Percentiles rank a stretch among this genome's conserved stretches.
These are phyloP conservation scores for Phylloporus rhodoxanthus DNA, from an alignment of 768 basidiomycete species.

Conservation along the genomic window DNA sequence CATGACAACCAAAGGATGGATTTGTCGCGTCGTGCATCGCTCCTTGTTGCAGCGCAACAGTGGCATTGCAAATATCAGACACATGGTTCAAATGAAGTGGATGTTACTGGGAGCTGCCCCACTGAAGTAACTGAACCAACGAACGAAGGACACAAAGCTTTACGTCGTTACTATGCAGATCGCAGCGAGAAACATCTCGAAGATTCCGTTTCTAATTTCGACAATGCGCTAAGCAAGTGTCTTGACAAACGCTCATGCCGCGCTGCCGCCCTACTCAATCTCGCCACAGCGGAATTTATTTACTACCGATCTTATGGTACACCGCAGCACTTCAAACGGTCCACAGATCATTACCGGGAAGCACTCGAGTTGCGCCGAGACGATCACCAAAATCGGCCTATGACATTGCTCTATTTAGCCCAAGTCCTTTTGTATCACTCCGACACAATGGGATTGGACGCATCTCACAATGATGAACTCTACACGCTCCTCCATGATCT, in stretches of 20 bases:
- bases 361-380: slow-evolving; percentile 3
- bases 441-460: not conserved
- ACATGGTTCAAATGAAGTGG: not conserved
- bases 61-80: not conserved
- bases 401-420: slow-evolving; percentile 5
- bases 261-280: slow-evolving; percentile 10
- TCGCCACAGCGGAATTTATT: slow-evolving; percentile 8
- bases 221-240: not conserved
- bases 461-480: not conserved
- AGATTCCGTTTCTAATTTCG: slow-evolving; percentile 1
- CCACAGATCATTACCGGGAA: not conserved
- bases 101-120: not conserved
- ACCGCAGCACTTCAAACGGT: not conserved
- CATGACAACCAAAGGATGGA: not conserved
- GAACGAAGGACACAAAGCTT: not conserved
- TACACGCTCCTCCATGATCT: not conserved
- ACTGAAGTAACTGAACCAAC: not conserved
- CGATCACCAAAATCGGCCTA: slow-evolving; percentile 3
- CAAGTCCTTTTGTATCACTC: not conserved
- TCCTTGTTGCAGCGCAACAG: not conserved
- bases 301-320: not conserved
- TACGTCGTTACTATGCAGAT: not conserved
- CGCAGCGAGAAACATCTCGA: not conserved
- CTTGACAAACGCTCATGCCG: not conserved
- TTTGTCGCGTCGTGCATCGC: not conserved